phyloP scores from a whole-genome alignment of 345 rosid species.

The Hirschfeldia incana region DNA sequence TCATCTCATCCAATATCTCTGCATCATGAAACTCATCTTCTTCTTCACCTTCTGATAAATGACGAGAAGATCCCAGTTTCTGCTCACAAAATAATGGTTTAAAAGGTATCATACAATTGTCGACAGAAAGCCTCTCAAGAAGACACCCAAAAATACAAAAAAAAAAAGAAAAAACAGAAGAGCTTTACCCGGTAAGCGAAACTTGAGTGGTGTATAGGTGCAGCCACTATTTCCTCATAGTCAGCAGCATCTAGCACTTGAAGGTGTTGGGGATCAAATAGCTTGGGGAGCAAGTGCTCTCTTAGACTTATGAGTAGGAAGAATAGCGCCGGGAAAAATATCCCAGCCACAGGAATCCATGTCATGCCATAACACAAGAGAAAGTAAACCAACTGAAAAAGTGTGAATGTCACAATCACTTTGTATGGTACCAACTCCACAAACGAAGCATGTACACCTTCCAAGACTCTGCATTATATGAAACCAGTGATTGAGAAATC shows the following conservation, averaged over 20 bases:
- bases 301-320: conserved; percentile 71
- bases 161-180: neutral
- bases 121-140: neutral
- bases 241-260: conserved; percentile 64
- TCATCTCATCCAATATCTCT: conserved; percentile 74
- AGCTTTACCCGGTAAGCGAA: conserved; percentile 30
- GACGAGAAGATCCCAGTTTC: conserved; percentile 40
- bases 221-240: conserved; percentile 56
- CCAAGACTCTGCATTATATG: conserved; percentile 47
- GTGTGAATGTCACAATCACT: conserved; percentile 52
- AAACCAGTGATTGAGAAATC: conserved; percentile 4
- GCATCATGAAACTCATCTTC: conserved; percentile 48
- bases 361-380: conserved; percentile 73
- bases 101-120: neutral
- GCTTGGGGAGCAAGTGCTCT: conserved; percentile 67
- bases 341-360: conserved; percentile 84
- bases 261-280: conserved; percentile 47
- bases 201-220: conserved; percentile 34
- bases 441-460: conserved; percentile 55
- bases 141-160: neutral
- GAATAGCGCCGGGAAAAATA: conserved; percentile 77
- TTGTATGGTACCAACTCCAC: conserved; percentile 72
- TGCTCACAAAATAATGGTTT: conserved; percentile 1
- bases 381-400: conserved; percentile 62
- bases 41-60: conserved; percentile 40